Evolutionary conservation across 495 filamentous ascomycete species (phyloP).

Genomic region (Aspergillus baeticus): DNA sequence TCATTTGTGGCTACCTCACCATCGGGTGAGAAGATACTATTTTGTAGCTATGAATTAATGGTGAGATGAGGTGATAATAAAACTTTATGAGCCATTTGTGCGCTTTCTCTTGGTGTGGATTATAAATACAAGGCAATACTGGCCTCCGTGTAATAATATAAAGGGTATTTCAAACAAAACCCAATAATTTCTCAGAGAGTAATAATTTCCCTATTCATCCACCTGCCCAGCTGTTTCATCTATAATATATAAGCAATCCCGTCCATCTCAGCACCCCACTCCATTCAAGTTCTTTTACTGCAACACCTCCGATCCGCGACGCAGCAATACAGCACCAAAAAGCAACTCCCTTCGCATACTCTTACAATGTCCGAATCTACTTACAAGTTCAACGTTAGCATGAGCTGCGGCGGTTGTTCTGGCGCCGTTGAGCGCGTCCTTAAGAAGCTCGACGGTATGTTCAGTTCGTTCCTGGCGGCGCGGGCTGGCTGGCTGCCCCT

Average conservation of each 20-base stretch:
- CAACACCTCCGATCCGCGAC: background rate
- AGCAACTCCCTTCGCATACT: background rate
- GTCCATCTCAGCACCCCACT: background rate
- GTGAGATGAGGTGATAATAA: slow-evolving; percentile 2
- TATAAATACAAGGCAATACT: too few relatives aligned
- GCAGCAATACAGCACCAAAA: background rate
- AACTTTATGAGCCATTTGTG: slow-evolving; percentile 11
- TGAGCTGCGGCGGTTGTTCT: slow-evolving; percentile 70
- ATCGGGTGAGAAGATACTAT: too few relatives aligned
- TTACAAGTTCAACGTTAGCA: slow-evolving; percentile 69
- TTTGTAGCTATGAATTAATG: background rate
- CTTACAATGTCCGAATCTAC: slow-evolving; percentile 56
- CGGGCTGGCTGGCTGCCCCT: background rate
- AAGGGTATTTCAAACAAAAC: too few relatives aligned
- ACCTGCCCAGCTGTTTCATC: background rate
- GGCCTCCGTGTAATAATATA: too few relatives aligned
- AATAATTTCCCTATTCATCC: background rate
- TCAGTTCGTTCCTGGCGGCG: slow-evolving; percentile 17
- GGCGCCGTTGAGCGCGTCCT: slow-evolving; percentile 85
- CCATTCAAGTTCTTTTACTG: background rate
- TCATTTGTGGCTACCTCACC: background rate
- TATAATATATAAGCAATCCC: background rate
- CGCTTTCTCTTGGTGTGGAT: background rate
- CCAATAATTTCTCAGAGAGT: too few relatives aligned
- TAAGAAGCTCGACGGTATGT: slow-evolving; percentile 84